Evolutionary conservation across 2,329 filamentous ascomycete genomes (phyloP).

Genomic region (Claviceps pazoutovae): DNA sequence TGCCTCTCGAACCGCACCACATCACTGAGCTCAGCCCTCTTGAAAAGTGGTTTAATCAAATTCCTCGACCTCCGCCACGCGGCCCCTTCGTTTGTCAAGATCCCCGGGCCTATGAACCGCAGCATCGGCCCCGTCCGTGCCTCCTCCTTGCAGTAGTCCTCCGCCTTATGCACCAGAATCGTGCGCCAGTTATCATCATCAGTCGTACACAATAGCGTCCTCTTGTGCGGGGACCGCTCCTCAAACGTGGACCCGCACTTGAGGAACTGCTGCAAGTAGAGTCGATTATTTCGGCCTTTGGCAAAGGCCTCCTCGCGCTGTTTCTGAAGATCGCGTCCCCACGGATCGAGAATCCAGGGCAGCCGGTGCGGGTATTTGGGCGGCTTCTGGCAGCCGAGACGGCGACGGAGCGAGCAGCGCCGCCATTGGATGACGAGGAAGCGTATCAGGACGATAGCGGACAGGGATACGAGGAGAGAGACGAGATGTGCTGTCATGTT

Average conservation of each 20-base stretch:
- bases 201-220: not conserved
- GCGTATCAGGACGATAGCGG: not conserved
- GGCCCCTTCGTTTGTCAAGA: constrained; percentile 1
- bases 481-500: not conserved
- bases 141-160: constrained; percentile 2
- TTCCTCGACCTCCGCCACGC: constrained; percentile 1
- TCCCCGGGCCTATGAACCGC: not conserved
- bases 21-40: constrained; percentile 2
- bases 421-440: not conserved
- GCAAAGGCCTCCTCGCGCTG: not conserved
- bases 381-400: not conserved
- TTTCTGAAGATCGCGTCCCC: not conserved
- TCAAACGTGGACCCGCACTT: constrained; percentile 2
- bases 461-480: not conserved
- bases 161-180: not conserved
- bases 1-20: constrained; percentile 1
- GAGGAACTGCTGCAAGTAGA: not conserved
- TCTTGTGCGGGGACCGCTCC: not conserved
- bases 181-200: constrained; percentile 2
- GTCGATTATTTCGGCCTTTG: not conserved
- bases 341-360: constrained; percentile 2
- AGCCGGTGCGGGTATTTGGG: not conserved
- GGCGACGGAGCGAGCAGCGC: not conserved
- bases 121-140: not conserved
- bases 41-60: not conserved